These are phyloP conservation scores for Neostapfia colusana DNA, from an alignment of 176 grass and related monocot species.

Conservation along the genomic window DNA sequence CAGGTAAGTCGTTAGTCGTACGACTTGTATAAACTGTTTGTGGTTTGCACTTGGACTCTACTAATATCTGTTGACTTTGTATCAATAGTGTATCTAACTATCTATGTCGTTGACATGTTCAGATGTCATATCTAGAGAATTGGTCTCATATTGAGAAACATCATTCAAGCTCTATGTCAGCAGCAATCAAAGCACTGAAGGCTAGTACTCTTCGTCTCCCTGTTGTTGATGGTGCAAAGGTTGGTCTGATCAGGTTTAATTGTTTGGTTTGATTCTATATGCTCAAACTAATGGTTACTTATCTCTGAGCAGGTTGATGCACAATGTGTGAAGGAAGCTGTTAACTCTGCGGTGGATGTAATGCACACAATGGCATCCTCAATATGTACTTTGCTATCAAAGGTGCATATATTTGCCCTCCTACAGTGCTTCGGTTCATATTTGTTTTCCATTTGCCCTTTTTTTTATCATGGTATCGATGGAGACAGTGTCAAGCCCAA, in stretches of 20 bases:
- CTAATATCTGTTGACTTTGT: constrained; percentile 2
- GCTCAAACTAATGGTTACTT: constrained; percentile 28
- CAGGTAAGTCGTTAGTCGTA: constrained; percentile 69
- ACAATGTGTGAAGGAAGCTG: constrained; percentile 78
- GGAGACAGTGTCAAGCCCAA: neutral
- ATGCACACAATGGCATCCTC: constrained; percentile 87
- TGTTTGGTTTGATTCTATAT: constrained; percentile 21
- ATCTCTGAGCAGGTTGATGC: constrained; percentile 67
- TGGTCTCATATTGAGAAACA: constrained; percentile 79
- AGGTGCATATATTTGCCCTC: constrained; percentile 50
- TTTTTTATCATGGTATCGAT: constrained; percentile 1
- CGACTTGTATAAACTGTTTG: constrained; percentile 11
- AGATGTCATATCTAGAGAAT: constrained; percentile 81
- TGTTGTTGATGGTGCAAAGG: constrained; percentile 90
- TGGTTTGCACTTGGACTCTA: neutral
- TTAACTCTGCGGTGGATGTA: constrained; percentile 70
- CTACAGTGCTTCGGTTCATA: constrained; percentile 7
- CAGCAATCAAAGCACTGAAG: constrained; percentile 80
- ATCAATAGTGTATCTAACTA: constrained; percentile 8
- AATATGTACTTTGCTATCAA: constrained; percentile 66
- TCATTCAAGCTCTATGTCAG: constrained; percentile 83
- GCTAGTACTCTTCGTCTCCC: constrained; percentile 97
- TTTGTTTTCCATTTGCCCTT: neutral
- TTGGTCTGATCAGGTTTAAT: constrained; percentile 34
- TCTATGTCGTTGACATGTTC: constrained; percentile 44